These are phyloP conservation scores for Teratosphaeria destructans DNA, from an alignment of 2,329 filamentous ascomycete genomes.

Conservation along the genomic window DNA sequence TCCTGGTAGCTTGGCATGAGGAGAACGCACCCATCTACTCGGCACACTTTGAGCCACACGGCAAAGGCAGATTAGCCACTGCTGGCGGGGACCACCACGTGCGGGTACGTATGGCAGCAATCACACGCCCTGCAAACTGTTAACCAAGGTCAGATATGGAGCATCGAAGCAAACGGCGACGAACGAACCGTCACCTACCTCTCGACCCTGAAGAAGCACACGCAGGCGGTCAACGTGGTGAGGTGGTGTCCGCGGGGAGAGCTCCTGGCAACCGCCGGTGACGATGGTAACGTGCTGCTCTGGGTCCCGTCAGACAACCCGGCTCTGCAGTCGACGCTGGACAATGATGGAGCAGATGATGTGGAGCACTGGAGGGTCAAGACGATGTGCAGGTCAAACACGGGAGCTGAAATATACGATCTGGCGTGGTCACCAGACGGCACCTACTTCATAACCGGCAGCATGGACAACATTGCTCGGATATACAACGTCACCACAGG, in stretches of 20 bases:
- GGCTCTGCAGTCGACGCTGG: slow-evolving; percentile 53
- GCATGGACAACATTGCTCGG: slow-evolving; percentile 96
- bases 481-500: slow-evolving; percentile 93
- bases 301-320: slow-evolving; percentile 84
- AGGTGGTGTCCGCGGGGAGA: slow-evolving; percentile 92
- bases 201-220: slow-evolving; percentile 84
- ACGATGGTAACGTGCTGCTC: slow-evolving; percentile 92
- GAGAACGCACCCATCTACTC: slow-evolving; percentile 96
- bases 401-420: slow-evolving; percentile 91
- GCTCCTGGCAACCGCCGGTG: slow-evolving; percentile 84
- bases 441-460: slow-evolving; percentile 91
- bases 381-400: slow-evolving; percentile 88
- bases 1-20: slow-evolving; percentile 98
- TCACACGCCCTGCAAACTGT: neutral
- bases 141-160: slow-evolving; percentile 62
- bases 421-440: slow-evolving; percentile 98
- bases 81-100: slow-evolving; percentile 96
- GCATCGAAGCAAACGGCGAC: slow-evolving; percentile 71
- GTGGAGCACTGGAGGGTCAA: slow-evolving; percentile 96
- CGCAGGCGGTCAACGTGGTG: slow-evolving; percentile 95
- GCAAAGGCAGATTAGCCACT: slow-evolving; percentile 84
- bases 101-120: slow-evolving; percentile 48
- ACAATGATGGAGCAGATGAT: slow-evolving; percentile 73
- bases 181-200: slow-evolving; percentile 86
- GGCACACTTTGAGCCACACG: slow-evolving; percentile 86